A percentile compares a stretch with the other conserved stretches of the same genome.
Conservation (phyloP, 202 grass and related monocot species). For the Miscanthus sacchariflorus region DNA sequence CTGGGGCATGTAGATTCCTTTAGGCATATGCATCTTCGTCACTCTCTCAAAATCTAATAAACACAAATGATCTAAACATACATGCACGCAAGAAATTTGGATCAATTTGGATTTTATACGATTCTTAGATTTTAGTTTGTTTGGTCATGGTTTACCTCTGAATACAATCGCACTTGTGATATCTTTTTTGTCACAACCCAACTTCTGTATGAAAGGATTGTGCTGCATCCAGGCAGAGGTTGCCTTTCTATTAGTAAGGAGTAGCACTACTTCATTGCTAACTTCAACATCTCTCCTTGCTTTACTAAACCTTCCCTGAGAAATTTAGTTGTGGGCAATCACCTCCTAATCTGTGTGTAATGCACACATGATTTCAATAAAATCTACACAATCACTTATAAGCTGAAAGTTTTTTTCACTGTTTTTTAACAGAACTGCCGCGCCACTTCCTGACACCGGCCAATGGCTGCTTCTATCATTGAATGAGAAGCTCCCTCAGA, state of each 20-base stretch:
- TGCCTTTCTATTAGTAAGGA: constrained; percentile 19
- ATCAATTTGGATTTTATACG: constrained; percentile 19
- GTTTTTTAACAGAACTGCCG: constrained; percentile 60
- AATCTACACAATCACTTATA: constrained; percentile 12
- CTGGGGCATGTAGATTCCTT: constrained; percentile 17
- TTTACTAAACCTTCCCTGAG: constrained; percentile 19
- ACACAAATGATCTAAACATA: constrained; percentile 4
- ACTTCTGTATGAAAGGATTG: not conserved
- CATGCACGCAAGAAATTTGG: not conserved
- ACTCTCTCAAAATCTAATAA: constrained; percentile 19
- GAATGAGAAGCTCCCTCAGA: constrained; percentile 88
- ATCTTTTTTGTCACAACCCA: not conserved
- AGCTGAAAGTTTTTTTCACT: constrained; percentile 24
- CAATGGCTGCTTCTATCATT: constrained; percentile 91
- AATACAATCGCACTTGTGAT: constrained; percentile 10
- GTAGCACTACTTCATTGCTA: constrained; percentile 3
- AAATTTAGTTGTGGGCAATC: not conserved
- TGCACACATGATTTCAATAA: not conserved
- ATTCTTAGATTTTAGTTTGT: constrained; percentile 3
- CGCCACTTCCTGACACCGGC: constrained; percentile 91
- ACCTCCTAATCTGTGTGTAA: not conserved
- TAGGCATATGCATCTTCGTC: constrained; percentile 6
- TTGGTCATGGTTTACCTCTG: not conserved
- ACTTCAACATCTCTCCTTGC: not conserved
- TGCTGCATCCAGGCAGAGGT: constrained; percentile 19